phyloP scores from a whole-genome alignment of 2,329 filamentous ascomycete species.

The Hymenoscyphus infarciens region DNA sequence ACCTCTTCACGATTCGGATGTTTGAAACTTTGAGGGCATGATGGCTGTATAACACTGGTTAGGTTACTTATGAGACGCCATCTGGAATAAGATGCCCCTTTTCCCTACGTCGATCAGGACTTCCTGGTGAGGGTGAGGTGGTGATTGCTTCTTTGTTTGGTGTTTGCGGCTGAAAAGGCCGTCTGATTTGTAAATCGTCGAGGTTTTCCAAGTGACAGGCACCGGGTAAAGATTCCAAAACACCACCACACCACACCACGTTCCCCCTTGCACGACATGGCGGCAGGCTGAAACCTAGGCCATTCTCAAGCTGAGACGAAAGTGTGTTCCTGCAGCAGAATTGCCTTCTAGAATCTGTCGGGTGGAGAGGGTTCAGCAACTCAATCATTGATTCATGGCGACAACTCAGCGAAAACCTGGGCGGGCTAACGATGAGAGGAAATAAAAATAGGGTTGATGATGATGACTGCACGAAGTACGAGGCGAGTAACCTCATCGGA shows the following conservation, averaged over 20 bases:
- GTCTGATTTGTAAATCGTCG: conserved; percentile 7
- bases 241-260: neutral
- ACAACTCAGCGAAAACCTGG: no score
- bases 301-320: neutral
- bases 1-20: no score
- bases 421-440: neutral
- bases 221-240: conserved; percentile 4
- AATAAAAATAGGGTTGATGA: neutral
- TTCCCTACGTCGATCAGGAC: conserved; percentile 3
- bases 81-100: neutral
- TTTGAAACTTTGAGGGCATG: no score
- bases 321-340: neutral
- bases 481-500: neutral
- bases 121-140: neutral
- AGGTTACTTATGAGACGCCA: neutral
- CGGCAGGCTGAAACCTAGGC: neutral
- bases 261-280: neutral
- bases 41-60: no score
- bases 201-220: conserved; percentile 2
- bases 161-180: neutral
- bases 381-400: no score
- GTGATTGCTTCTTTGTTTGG: conserved; percentile 1
- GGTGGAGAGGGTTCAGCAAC: no score
- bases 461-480: neutral
- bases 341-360: no score